phyloP scores from a whole-genome alignment of 225 moss, liverwort and hornwort genomes.

The Rhytidiadelphus loreus region DNA sequence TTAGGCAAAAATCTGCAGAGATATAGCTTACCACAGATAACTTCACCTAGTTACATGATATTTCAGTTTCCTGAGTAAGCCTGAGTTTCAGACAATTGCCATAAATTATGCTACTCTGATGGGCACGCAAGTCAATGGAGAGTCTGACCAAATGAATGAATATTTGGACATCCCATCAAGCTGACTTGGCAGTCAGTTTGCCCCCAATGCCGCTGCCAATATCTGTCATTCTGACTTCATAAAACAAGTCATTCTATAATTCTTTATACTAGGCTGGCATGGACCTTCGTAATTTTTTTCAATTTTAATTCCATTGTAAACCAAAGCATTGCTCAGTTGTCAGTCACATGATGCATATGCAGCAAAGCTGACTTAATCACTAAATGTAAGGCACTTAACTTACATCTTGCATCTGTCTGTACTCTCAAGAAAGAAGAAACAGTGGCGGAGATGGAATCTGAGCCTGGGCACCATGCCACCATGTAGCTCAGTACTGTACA shows the following conservation, averaged over 20 bases:
- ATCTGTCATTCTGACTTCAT: not conserved
- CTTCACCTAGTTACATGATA: not conserved
- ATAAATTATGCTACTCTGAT: not conserved
- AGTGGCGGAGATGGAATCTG: not conserved
- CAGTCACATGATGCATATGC: not conserved
- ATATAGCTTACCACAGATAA: not conserved
- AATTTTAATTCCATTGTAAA: not conserved
- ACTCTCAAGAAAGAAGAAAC: not conserved
- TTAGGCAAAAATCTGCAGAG: not conserved
- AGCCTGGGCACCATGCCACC: not conserved
- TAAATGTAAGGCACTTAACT: not conserved
- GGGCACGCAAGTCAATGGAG: not conserved
- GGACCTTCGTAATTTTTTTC: not conserved
- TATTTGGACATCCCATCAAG: not conserved
- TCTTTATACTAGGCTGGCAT: not conserved
- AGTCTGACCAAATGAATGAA: not conserved
- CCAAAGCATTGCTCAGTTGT: not conserved
- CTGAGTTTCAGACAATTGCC: not conserved
- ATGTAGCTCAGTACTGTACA: not conserved
- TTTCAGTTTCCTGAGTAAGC: not conserved
- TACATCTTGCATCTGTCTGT: not conserved
- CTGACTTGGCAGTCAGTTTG: not conserved
- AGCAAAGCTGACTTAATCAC: not conserved
- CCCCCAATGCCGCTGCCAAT: not conserved
- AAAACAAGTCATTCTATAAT: not conserved